Evolutionary conservation across 169 alveolate genomes (phyloP), one percentile per base, ranked within the genome.

Genomic region (Cryptosporidium meleagridis): DNA sequence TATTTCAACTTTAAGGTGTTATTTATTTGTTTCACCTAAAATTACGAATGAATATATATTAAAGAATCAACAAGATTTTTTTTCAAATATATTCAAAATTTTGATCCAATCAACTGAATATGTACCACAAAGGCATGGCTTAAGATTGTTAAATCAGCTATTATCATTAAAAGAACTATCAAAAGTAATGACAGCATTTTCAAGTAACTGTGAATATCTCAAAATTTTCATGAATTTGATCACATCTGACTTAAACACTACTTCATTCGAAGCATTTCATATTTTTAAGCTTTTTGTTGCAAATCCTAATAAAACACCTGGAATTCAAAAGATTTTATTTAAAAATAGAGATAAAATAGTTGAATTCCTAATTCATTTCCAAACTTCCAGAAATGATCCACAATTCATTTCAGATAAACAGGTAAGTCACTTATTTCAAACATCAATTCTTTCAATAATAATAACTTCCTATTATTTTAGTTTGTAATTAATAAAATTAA

Each of bases 261-360:
- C 29, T 8, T 80, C 89, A 62, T 87, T 53, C 10, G 91, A 91
- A 70, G 89, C 93, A 53, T 91, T 91, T 45, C 93, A 91, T 62
- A 53, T 91, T 8, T 91, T 91, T 91, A 91, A 91, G 84, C 84
- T 91, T 51, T 91, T 91, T 69, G 87, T 85, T 61, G 93, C 93
- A 9, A 91, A 91, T 59, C 93, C 93, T 3, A 51, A 71, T 6
- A 53, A 84, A 39, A 80, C 92, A 1, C 65, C 53, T 5, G 41
- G 85, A 18, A 91, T 91, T 48, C 75, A 71, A 7, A 61, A 75
- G 21, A 68, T 65, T n/a, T 73, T 91, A 12, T 62, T 6, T 9
- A 75, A 37, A 31, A 85, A 70, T 52, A 70, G 29, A 35, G 80
- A 85, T n/a, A 65, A 69, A 29, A 48, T 85, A 8, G 48, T 85